phyloP scores from a whole-genome alignment of 345 rosid species.

The Acer saccharum region DNA sequence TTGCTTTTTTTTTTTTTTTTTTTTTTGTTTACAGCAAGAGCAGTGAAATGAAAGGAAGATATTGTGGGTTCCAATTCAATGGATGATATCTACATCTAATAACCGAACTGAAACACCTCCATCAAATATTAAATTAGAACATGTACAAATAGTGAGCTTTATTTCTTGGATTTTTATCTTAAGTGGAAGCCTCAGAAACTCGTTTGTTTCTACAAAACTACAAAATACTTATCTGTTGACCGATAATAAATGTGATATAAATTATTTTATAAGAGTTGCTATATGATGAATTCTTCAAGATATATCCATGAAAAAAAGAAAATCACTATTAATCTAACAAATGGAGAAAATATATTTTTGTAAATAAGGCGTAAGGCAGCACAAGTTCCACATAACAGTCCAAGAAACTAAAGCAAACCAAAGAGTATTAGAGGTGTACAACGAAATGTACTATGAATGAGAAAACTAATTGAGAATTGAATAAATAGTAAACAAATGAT shows the following conservation, averaged over 20 bases:
- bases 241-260: neutral
- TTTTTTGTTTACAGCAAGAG: too few species aligned
- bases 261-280: neutral
- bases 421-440: neutral
- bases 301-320: neutral
- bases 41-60: too few species aligned
- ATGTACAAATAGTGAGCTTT: too few species aligned
- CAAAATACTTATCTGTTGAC: constrained; percentile 16
- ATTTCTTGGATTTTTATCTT: too few species aligned
- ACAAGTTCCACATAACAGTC: neutral
- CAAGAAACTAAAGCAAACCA: neutral
- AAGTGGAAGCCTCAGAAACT: neutral
- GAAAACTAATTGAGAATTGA: neutral
- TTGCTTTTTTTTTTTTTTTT: too few species aligned
- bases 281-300: neutral
- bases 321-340: neutral
- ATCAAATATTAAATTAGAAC: too few species aligned
- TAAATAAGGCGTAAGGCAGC: neutral
- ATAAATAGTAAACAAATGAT: neutral
- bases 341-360: neutral
- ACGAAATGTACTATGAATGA: neutral
- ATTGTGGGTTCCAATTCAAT: too few species aligned
- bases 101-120: too few species aligned
- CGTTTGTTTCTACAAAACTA: constrained; percentile 14
- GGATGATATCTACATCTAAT: too few species aligned